These are phyloP conservation scores for Phaeotremella skinneri DNA, from an alignment of 768 basidiomycete genomes.

Conservation along the genomic window DNA sequence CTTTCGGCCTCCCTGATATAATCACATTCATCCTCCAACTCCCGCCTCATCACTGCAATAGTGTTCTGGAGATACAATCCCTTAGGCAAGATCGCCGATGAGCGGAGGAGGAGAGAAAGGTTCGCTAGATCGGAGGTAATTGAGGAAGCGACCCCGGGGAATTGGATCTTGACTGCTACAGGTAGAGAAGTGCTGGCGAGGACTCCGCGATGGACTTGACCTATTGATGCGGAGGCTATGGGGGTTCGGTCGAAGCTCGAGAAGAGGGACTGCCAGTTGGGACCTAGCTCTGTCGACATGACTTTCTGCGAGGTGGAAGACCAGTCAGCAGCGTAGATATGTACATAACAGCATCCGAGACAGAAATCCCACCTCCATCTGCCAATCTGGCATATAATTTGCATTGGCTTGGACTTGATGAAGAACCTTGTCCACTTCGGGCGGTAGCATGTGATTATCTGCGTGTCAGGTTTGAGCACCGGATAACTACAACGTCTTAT, in stretches of 20 bases:
- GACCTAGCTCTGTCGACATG: slow-evolving; percentile 68
- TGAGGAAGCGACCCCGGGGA: slow-evolving; percentile 82
- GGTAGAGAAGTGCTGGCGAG: slow-evolving; percentile 55
- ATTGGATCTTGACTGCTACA: slow-evolving; percentile 77
- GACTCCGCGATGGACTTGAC: slow-evolving; percentile 82
- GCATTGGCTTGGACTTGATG: slow-evolving; percentile 89
- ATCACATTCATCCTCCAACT: slow-evolving; percentile 88
- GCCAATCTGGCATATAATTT: slow-evolving; percentile 99
- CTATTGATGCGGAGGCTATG: slow-evolving; percentile 94
- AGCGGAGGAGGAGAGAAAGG: slow-evolving; percentile 74
- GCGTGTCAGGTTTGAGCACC: slow-evolving; percentile 1
- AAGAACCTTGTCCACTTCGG: slow-evolving; percentile 83
- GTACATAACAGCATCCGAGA: neutral
- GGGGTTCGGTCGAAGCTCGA: slow-evolving; percentile 75
- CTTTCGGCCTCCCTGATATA: slow-evolving; percentile 79
- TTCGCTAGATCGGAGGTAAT: slow-evolving; percentile 86
- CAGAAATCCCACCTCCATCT: slow-evolving; percentile 71
- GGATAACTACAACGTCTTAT: neutral
- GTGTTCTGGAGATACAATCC: slow-evolving; percentile 89
- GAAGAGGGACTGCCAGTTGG: slow-evolving; percentile 71
- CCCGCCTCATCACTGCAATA: slow-evolving; percentile 80
- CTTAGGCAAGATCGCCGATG: slow-evolving; percentile 74
- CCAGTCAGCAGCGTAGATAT: neutral
- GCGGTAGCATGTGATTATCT: slow-evolving; percentile 87
- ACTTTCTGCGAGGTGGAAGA: slow-evolving; percentile 60